Evolutionary conservation across 2,329 filamentous ascomycete species (phyloP).

Genomic region (Endocalyx cinctus): DNA sequence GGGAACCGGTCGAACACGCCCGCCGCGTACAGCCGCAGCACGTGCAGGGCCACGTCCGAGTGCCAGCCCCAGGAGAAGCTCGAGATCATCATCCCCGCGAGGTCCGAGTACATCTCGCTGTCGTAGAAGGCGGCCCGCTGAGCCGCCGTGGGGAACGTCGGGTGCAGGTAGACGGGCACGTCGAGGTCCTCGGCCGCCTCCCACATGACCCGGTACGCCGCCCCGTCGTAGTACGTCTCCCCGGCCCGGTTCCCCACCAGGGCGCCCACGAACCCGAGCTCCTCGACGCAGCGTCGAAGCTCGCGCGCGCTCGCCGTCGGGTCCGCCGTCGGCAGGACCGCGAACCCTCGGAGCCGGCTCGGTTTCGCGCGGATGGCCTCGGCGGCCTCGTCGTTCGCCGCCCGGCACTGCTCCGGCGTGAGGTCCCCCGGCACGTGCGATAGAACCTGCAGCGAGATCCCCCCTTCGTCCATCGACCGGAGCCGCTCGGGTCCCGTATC

Average conservation of each 20-base stretch:
- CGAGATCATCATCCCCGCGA: slow-evolving; percentile 11
- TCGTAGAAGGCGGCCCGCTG: slow-evolving; percentile 26
- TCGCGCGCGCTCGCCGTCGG: slow-evolving; percentile 24
- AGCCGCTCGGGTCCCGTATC: slow-evolving; percentile 9
- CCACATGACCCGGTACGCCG: slow-evolving; percentile 24
- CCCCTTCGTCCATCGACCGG: slow-evolving; percentile 16
- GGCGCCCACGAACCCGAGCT: slow-evolving; percentile 29
- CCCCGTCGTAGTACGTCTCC: slow-evolving; percentile 26
- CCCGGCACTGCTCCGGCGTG: slow-evolving; percentile 10
- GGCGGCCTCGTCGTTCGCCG: slow-evolving; percentile 20
- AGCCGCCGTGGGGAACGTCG: slow-evolving; percentile 30
- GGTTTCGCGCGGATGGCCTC: slow-evolving; percentile 19
- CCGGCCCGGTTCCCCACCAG: slow-evolving; percentile 24
- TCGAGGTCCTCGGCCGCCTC: slow-evolving; percentile 37
- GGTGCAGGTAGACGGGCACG: slow-evolving; percentile 49
- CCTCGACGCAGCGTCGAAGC: slow-evolving; percentile 22
- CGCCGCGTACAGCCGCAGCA: slow-evolving; percentile 23
- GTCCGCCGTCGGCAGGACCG: slow-evolving; percentile 24
- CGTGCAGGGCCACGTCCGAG: slow-evolving; percentile 28
- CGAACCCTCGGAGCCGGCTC: slow-evolving; percentile 24
- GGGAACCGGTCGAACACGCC: slow-evolving; percentile 32
- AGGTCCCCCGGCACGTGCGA: slow-evolving; percentile 18
- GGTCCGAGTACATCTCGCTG: slow-evolving; percentile 29
- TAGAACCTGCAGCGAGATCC: slow-evolving; percentile 21
- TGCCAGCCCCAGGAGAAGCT: slow-evolving; percentile 32